phyloP scores from a whole-genome alignment of 129 eudicot species.

The Chrysanthemum makinoi region DNA sequence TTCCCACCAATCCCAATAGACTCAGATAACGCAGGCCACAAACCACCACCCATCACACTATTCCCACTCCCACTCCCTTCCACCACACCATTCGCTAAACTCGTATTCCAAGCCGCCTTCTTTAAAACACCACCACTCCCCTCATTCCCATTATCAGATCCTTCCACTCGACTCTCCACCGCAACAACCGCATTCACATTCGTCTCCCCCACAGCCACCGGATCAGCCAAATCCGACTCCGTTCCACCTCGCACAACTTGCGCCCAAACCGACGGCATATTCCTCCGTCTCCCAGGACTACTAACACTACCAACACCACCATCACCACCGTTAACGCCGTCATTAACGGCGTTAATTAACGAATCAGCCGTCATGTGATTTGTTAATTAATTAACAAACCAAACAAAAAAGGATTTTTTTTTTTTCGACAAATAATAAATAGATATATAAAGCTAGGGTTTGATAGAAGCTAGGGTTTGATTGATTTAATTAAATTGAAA shows the following conservation, averaged over 20 bases:
- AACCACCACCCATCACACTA: slow-evolving; percentile 45
- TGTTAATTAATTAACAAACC: neutral
- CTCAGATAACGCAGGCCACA: slow-evolving; percentile 82
- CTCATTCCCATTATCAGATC: neutral
- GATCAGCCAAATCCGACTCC: slow-evolving; percentile 10
- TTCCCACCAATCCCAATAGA: slow-evolving; percentile 44
- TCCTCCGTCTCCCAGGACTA: slow-evolving; percentile 12
- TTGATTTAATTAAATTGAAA: neutral
- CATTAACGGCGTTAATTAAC: slow-evolving; percentile 17
- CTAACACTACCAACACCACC: slow-evolving; percentile 6
- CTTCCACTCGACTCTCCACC: slow-evolving; percentile 23
- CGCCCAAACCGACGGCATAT: slow-evolving; percentile 37
- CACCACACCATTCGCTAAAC: slow-evolving; percentile 44
- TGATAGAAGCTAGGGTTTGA: slow-evolving; percentile 11
- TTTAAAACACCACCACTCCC: slow-evolving; percentile 48
- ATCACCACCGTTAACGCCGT: slow-evolving; percentile 24
- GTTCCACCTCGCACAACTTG: slow-evolving; percentile 43
- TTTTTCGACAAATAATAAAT: neutral
- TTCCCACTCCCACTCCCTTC: slow-evolving; percentile 26
- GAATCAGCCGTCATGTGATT: slow-evolving; percentile 31
- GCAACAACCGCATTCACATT: neutral
- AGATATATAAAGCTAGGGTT: neutral
- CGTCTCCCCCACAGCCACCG: neutral
- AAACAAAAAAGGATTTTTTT: neutral
- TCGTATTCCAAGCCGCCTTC: slow-evolving; percentile 66